Conservation (phyloP, 1,284 basidiomycete species). For the Kalmanozyma brasiliensis region DNA sequence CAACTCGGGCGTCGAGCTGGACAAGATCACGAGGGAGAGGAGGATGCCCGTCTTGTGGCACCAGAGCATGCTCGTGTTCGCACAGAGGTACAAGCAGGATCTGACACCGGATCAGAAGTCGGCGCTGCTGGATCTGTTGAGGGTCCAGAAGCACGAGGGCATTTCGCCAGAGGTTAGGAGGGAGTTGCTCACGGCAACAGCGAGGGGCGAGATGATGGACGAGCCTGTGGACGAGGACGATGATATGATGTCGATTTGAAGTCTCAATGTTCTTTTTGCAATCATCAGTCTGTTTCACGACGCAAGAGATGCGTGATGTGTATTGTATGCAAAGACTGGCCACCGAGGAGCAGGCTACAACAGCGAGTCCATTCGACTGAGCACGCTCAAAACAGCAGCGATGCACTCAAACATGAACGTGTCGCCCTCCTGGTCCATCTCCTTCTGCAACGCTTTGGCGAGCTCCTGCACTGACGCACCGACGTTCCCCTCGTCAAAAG, state of each 20-base stretch:
- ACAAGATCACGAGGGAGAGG: constrained; percentile 51
- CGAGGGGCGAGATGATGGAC: constrained; percentile 70
- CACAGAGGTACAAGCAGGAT: constrained; percentile 96
- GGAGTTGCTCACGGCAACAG: constrained; percentile 74
- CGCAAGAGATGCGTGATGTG: background rate
- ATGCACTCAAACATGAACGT: constrained; percentile 61
- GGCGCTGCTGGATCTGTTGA: constrained; percentile 90
- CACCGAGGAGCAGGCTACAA: constrained; percentile 15
- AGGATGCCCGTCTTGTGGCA: constrained; percentile 91
- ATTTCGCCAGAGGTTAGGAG: constrained; percentile 90
- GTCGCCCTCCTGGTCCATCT: constrained; percentile 48
- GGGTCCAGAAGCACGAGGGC: constrained; percentile 85
- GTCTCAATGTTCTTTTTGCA: background rate
- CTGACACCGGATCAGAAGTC: constrained; percentile 97
- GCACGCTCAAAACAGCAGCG: constrained; percentile 60
- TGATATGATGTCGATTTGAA: constrained; percentile 56
- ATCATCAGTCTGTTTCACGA: background rate
- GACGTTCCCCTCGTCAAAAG: constrained; percentile 27
- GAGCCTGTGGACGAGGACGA: constrained; percentile 61
- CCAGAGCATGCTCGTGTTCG: constrained; percentile 93
- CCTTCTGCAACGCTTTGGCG: constrained; percentile 53
- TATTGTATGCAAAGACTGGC: background rate
- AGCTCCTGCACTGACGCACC: constrained; percentile 55
- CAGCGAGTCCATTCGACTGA: constrained; percentile 61
- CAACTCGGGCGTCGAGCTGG: constrained; percentile 62